A percentile compares a stretch with the other conserved stretches of the same genome.
These are phyloP conservation scores for Lactarius indigo DNA, from an alignment of 768 basidiomycete genomes.

Conservation along the genomic window DNA sequence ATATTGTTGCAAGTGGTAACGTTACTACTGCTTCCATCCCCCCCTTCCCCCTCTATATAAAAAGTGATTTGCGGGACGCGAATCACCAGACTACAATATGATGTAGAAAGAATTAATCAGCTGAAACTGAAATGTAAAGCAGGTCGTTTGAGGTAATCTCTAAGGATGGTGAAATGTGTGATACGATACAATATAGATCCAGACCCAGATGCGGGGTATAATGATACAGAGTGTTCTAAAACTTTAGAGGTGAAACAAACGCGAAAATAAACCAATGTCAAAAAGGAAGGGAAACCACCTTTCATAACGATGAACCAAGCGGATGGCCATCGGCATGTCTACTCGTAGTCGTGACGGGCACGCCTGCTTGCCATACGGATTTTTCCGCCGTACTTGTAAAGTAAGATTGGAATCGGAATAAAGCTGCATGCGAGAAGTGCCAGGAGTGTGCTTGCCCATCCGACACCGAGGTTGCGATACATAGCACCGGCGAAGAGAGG, in stretches of 20 bases:
- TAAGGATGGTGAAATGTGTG: not conserved
- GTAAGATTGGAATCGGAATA: conserved; percentile 28
- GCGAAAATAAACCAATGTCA: not conserved
- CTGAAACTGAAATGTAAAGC: not conserved
- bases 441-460: conserved; percentile 30
- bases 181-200: not conserved
- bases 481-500: conserved; percentile 27
- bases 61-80: no score
- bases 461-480: conserved; percentile 30
- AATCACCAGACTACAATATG: not conserved
- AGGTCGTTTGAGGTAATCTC: not conserved
- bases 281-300: not conserved
- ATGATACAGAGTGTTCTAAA: not conserved
- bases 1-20: no score
- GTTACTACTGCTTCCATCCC: no score
- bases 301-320: not conserved
- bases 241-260: not conserved
- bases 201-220: not conserved
- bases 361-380: conserved; percentile 22
- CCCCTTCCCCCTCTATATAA: no score
- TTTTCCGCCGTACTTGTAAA: conserved; percentile 21
- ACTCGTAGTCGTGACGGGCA: conserved; percentile 25
- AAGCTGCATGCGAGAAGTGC: conserved; percentile 30
- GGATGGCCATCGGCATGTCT: not conserved
- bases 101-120: not conserved